These are phyloP conservation scores for Plasmopara halstedii DNA, from an alignment of 352 stramenopile genomes.

Conservation along the genomic window DNA sequence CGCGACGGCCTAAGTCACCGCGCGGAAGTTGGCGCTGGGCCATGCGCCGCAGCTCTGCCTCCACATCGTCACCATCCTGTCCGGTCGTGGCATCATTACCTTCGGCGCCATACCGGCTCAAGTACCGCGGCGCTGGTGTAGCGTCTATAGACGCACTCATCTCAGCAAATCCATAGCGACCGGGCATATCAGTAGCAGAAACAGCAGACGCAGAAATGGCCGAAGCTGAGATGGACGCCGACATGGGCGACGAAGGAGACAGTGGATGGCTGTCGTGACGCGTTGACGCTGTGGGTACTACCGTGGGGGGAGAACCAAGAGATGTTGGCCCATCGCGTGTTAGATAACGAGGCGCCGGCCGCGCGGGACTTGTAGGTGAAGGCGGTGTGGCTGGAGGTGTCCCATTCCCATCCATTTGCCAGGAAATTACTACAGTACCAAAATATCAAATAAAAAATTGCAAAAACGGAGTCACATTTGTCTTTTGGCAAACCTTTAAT, in stretches of 20 bases:
- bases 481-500: constrained; percentile 5
- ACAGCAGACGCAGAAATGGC: constrained; percentile 75
- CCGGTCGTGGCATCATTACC: constrained; percentile 4
- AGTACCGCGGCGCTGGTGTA: constrained; percentile 68
- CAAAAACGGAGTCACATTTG: too few relatives aligned
- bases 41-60: constrained; percentile 70
- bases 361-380: constrained; percentile 38
- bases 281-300: constrained; percentile 1
- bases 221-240: constrained; percentile 48
- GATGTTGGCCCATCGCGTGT: constrained; percentile 20
- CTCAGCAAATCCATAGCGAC: constrained; percentile 59
- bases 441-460: too few relatives aligned
- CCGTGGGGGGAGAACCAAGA: constrained; percentile 9
- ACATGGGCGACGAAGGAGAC: constrained; percentile 41
- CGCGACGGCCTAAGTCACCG: constrained; percentile 63
- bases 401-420: constrained; percentile 23
- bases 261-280: constrained; percentile 8
- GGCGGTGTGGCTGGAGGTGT: constrained; percentile 53
- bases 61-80: constrained; percentile 56
- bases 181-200: constrained; percentile 64
- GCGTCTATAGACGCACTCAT: constrained; percentile 78
- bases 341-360: constrained; percentile 36
- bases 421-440: constrained; percentile 11
- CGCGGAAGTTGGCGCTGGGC: constrained; percentile 67
- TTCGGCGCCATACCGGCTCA: constrained; percentile 36